These are phyloP conservation scores for Xylaria sp. DNA, from an alignment of 2,329 filamentous ascomycete species.

Conservation along the genomic window DNA sequence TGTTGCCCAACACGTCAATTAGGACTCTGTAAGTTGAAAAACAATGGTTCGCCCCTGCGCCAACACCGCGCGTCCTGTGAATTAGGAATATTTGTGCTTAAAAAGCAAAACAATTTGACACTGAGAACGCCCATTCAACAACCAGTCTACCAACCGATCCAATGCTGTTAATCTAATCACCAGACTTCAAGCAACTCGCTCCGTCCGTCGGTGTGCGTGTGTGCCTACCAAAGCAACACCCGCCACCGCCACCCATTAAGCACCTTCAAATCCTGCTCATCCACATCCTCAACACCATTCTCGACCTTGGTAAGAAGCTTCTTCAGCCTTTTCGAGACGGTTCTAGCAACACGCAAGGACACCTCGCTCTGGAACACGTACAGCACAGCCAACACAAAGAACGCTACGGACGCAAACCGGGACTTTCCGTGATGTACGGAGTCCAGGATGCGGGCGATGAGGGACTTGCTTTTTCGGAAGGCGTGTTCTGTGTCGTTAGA, in stretches of 20 bases:
- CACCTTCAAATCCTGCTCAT: constrained; percentile 61
- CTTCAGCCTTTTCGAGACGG: constrained; percentile 62
- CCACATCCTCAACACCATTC: constrained; percentile 57
- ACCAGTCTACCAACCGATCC: neutral
- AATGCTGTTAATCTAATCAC: neutral
- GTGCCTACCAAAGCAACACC: constrained; percentile 58
- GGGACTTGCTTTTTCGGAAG: constrained; percentile 61
- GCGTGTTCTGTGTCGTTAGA: constrained; percentile 69
- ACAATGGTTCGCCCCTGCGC: neutral
- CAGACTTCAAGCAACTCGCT: neutral
- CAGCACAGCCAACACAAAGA: constrained; percentile 67
- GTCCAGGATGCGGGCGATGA: constrained; percentile 62
- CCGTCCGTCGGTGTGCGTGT: neutral
- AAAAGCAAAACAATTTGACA: neutral
- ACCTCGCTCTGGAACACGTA: constrained; percentile 71
- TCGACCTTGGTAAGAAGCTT: constrained; percentile 61
- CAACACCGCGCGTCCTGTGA: neutral
- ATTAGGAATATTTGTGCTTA: neutral
- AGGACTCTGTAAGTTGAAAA: too few relatives aligned
- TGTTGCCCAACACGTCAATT: neutral
- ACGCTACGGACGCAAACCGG: constrained; percentile 61
- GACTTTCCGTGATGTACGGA: constrained; percentile 56
- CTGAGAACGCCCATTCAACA: neutral
- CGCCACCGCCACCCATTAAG: constrained; percentile 68
- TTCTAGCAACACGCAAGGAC: constrained; percentile 64